These are phyloP conservation scores for Chrysochromulina tobinii DNA, from an alignment of 78 protist genomes.

Conservation along the genomic window DNA sequence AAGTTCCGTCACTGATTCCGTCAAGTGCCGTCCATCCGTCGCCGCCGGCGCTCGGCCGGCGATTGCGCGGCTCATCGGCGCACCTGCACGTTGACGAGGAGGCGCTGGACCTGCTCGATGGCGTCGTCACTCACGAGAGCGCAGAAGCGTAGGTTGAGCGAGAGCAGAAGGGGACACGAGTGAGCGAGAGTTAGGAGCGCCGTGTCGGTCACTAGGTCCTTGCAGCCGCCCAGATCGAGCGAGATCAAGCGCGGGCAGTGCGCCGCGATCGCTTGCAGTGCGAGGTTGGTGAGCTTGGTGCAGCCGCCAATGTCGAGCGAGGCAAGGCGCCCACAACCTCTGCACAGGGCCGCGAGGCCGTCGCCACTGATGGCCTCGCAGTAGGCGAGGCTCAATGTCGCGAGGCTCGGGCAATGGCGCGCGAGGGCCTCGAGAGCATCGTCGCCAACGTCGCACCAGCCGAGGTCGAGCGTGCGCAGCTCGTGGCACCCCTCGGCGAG, in stretches of 20 bases:
- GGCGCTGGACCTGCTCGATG: not conserved
- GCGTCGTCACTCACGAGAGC: not conserved
- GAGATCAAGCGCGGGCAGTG: not conserved
- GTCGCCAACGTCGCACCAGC: not conserved
- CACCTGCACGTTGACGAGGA: not conserved
- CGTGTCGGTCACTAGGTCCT: not conserved
- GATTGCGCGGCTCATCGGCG: not conserved
- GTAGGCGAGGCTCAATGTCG: not conserved
- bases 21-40: too few relatives aligned
- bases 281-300: not conserved
- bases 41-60: too few relatives aligned
- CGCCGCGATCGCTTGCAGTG: not conserved
- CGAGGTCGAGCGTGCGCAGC: not conserved
- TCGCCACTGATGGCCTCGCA: not conserved
- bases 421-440: not conserved
- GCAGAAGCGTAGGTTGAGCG: slow-evolving; percentile 20
- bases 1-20: too few relatives aligned
- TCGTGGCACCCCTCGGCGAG: not conserved
- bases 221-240: slow-evolving; percentile 7
- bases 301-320: not conserved
- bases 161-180: not conserved
- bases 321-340: not conserved
- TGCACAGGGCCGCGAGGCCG: not conserved
- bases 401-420: not conserved
- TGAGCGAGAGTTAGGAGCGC: not conserved